Evolutionary conservation across 257 asterid species (phyloP).

Genomic region (Fraxinus anomala): DNA sequence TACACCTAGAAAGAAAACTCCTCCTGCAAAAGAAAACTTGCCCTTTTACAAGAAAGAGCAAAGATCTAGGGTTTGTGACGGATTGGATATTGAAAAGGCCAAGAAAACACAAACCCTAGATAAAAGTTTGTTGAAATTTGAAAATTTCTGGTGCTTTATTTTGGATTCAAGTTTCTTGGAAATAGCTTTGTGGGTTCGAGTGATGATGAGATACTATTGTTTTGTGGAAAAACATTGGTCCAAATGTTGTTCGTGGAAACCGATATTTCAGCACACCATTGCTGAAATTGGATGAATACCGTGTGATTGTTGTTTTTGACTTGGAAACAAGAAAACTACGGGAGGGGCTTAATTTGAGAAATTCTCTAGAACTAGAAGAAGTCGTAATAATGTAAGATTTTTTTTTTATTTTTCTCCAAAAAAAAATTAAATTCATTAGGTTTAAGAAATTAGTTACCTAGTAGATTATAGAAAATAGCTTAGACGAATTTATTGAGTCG

Average conservation of each 20-base stretch:
- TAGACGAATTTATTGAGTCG: no score
- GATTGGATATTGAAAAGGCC: slow-evolving; percentile 9
- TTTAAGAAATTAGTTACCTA: no score
- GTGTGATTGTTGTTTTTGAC: slow-evolving; percentile 16
- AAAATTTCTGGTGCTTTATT: not conserved
- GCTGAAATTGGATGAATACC: slow-evolving; percentile 1
- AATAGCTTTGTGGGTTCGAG: not conserved
- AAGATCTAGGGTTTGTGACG: slow-evolving; percentile 30
- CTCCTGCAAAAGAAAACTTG: not conserved
- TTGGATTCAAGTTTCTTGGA: not conserved
- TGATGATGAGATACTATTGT: not conserved
- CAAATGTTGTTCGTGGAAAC: slow-evolving; percentile 21
- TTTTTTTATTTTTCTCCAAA: no score
- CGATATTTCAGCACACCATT: slow-evolving; percentile 24
- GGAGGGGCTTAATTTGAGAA: not conserved
- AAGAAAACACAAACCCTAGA: slow-evolving; percentile 23
- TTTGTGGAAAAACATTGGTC: not conserved
- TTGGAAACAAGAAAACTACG: slow-evolving; percentile 2
- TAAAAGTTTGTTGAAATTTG: slow-evolving; percentile 13
- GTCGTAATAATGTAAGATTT: no score
- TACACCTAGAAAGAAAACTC: not conserved
- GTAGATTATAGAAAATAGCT: no score
- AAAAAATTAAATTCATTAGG: no score
- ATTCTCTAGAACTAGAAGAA: not conserved
- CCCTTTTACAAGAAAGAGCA: not conserved